Conservation (phyloP, 768 basidiomycete species). For the Lepiota brunneoincarnata region DNA sequence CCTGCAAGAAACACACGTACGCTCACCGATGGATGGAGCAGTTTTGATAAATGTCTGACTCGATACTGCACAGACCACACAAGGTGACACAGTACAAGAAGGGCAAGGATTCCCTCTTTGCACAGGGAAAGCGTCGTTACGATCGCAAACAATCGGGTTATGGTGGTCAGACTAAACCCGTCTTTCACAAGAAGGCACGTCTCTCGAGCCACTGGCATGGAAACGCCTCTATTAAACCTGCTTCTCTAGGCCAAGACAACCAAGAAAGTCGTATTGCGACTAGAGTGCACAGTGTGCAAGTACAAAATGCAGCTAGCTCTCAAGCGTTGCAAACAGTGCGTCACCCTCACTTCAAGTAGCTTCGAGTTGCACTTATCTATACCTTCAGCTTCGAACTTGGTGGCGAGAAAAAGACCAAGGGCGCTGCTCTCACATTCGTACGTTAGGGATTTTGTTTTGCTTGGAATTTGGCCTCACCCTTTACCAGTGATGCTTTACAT, state of each 20-base stretch:
- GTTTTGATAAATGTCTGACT: slow-evolving; percentile 15
- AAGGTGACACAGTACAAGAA: slow-evolving; percentile 99
- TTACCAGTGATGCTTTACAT: slow-evolving; percentile 22
- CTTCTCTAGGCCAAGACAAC: slow-evolving; percentile 87
- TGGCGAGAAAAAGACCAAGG: slow-evolving; percentile 99
- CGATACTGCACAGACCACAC: slow-evolving; percentile 65
- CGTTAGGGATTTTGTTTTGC: slow-evolving; percentile 30
- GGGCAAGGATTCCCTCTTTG: slow-evolving; percentile 97
- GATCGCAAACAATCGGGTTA: slow-evolving; percentile 98
- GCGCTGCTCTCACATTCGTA: slow-evolving; percentile 92
- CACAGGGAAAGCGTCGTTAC: slow-evolving; percentile 99
- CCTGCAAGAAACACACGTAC: slow-evolving; percentile 96
- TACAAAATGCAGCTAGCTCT: slow-evolving; percentile 95
- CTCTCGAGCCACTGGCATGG: neutral
- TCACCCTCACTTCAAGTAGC: slow-evolving; percentile 15
- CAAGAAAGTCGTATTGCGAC: slow-evolving; percentile 97
- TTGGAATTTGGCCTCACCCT: neutral
- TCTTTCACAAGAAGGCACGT: slow-evolving; percentile 99
- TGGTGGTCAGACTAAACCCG: slow-evolving; percentile 99
- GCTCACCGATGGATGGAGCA: slow-evolving; percentile 27
- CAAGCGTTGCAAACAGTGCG: slow-evolving; percentile 99
- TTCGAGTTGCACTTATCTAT: neutral
- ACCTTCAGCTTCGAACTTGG: slow-evolving; percentile 89
- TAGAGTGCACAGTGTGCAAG: slow-evolving; percentile 98
- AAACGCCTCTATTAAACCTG: neutral